Base-by-base conservation (phyloP, 257 asterid species). In the Fraxinus pennsylvanica region DNA sequence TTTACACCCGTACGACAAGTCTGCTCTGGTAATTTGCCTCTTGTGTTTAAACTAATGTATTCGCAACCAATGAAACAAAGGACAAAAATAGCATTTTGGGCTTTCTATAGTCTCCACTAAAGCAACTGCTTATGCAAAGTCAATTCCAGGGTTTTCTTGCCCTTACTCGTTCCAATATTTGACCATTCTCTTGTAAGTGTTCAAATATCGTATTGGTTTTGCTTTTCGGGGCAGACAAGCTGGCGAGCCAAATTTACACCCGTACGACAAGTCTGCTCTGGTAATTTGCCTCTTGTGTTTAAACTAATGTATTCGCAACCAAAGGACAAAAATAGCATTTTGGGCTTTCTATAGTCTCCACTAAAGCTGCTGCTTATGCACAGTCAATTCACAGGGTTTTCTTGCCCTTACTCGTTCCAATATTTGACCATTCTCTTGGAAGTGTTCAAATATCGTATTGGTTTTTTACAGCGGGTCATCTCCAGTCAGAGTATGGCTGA, bases 401-500 rank as follows among this genome's bases (percentile, higher is more conserved):
- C 0, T 33, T 21, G 32, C 74, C 3, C 12, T 30, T 30, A 30
- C 3, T 30, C 33, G 33, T 29, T 69, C 15, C 43, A 57, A 32
- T 57, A 71, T 14, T 30, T n/a, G 35, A n/a, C 32, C 74, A 30
- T 13, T 72, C 36, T 66, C 66, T 21, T 21, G 14, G 61, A 52
- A 67, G 65, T 27, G 54, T 61, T 15, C 65, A 45, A 70, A 35
- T 81, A 80, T 61, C 65, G 67, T 82, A 10, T n/a, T 85, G 67
- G 75, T 81, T 73, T 75, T 52, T 50, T 47, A 68, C 97, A 91
- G 99, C 88, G 98, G 29, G 96, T 95, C 61, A 91, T 98, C 78
- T 76, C 99, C 41, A 87, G 82, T 76, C 98, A 95, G 54, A 90
- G 97, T 9, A 73, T 86, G 90, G 97, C 92, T 21, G 98, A 91